Evolutionary conservation across 768 basidiomycete species (phyloP), one percentile per base, ranked within the genome.

Genomic region (Hemileccinum rubropunctum): DNA sequence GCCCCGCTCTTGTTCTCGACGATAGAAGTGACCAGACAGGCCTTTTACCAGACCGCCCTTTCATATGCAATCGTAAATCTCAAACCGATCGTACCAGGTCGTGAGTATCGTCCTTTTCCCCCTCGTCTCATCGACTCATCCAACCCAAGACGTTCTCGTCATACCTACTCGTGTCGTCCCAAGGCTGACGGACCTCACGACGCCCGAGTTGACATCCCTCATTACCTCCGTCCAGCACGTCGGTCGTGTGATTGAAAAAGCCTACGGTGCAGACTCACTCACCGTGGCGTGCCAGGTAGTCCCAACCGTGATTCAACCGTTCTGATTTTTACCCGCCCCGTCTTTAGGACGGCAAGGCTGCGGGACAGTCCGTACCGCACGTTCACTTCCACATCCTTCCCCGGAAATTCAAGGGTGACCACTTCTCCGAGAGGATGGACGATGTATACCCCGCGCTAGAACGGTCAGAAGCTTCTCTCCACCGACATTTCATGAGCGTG

Each of bases 361-460:
- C 94, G 1, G 94, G 93, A 0, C 86, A 88, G 68, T 79, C 78
- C 6, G 57, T 72, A 37, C 63, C 69, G 14, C 97, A 98, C 63
- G 91, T 98, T n/a, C 97, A 99, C 69, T 87, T 97, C 58, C 97
- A 99, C 64, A 70, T 98, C 26, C 71, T 99, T 5, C 97, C 97
- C 18, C 83, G 95, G 2, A 84, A 84, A 61, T 71, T 77, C 28
- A 74, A 72, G 41, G 85, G 84, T 11, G 89, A 91, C 67, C 72
- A 69, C 18, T 91, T 89, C 63, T 73, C 80, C 17, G 71, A 64
- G 12, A 71, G 71, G 47, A 86, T 83, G 58, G 88, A 91, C 64
- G 81, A 80, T n/a, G 67, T 92, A 36, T 91, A 97, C 68, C 88
- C 87, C 3, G 83, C 77, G 2, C 66, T 98, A 13, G 93, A 95